Evolutionary conservation across 352 stramenopile species (phyloP), one percentile per base, ranked within the genome.

Genomic region (Halophytophthora polymorphica): DNA sequence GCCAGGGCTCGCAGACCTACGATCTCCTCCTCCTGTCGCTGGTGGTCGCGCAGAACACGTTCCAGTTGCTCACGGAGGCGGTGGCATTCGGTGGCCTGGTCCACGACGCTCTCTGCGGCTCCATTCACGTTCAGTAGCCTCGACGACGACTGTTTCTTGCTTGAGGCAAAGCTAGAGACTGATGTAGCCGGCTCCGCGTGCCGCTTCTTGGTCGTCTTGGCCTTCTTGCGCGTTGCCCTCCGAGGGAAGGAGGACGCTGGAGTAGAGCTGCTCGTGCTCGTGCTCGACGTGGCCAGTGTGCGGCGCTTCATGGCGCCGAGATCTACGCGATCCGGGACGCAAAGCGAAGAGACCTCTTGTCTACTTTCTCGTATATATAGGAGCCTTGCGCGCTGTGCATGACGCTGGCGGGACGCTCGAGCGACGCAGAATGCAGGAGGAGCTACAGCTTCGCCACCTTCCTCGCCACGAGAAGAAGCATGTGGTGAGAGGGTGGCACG

Each of bases 11-110:
- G 68, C 11, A 88, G 36, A 10, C 70, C 77, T 6, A 83, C 67
- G 34, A 88, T 77, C 51, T 86, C 77, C 21, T 88, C 74, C 39
- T 73, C 61, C 55, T 85, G 74, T 19, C 67, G 64, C 35, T 77
- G 54, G n/a, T 80, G 68, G 35, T 83, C 63, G 0, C 56, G 36
- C 19, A 86, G 44, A 6, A 77, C 65, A 22, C 63, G 61, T 49
- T 84, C 60, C 6, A 88, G 45, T 34, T 84, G 64, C 23, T 66
- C 62, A n/a, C 77, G 71, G 38, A 88, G 58, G 1, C 60, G 60
- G 23, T 56, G 55, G 23, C 70, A 82, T 23, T 84, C 73, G 6
- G 28, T 48, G 15, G 51, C 54, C 28, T 68, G 39, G 17, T 69
- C 43, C 3, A 59, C 15, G 7, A 31, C 28, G 7, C 18, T 21